Percentiles rank a stretch among this genome's conserved stretches.
phyloP scores from a whole-genome alignment of 2,329 filamentous ascomycete genomes.

The Ophiocordyceps camponoti-leonardi region DNA sequence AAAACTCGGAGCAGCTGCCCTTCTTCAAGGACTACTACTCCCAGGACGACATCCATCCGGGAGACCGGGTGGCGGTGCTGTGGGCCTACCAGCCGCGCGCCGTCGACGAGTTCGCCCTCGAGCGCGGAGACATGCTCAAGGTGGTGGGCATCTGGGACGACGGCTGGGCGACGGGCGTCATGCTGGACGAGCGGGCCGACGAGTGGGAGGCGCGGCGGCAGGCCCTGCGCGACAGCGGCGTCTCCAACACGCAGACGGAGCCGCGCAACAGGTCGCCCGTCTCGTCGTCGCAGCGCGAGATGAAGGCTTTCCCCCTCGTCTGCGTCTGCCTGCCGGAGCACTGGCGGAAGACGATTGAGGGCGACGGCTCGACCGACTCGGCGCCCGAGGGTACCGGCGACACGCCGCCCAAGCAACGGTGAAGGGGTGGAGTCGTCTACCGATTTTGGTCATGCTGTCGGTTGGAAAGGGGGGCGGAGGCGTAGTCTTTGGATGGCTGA shows the following conservation, averaged over 20 bases:
- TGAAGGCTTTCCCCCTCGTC: slow-evolving; percentile 94
- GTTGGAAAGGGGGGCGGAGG: background rate
- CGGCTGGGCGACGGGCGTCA: slow-evolving; percentile 89
- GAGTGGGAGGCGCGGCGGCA: slow-evolving; percentile 70
- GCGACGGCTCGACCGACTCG: slow-evolving; percentile 55
- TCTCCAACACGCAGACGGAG: slow-evolving; percentile 57
- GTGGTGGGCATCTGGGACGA: slow-evolving; percentile 98
- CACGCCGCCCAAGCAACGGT: slow-evolving; percentile 1
- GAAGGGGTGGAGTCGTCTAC: background rate
- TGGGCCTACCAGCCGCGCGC: slow-evolving; percentile 97
- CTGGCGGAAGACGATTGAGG: slow-evolving; percentile 93
- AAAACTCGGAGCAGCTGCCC: slow-evolving; percentile 85
- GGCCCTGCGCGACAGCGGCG: slow-evolving; percentile 77
- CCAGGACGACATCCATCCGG: slow-evolving; percentile 83
- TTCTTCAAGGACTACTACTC: slow-evolving; percentile 99
- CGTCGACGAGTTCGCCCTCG: slow-evolving; percentile 79
- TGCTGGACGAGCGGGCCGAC: slow-evolving; percentile 68
- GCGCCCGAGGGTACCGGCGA: slow-evolving; percentile 24
- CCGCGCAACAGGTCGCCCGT: slow-evolving; percentile 44
- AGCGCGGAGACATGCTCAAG: slow-evolving; percentile 95
- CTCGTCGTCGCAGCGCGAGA: slow-evolving; percentile 48
- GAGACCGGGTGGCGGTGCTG: slow-evolving; percentile 75
- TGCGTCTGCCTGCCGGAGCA: slow-evolving; percentile 92
- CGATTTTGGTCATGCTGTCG: background rate
- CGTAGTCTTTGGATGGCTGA: background rate